Evolutionary conservation across 208 protist species (phyloP).

Genomic region (Leishmania major): DNA sequence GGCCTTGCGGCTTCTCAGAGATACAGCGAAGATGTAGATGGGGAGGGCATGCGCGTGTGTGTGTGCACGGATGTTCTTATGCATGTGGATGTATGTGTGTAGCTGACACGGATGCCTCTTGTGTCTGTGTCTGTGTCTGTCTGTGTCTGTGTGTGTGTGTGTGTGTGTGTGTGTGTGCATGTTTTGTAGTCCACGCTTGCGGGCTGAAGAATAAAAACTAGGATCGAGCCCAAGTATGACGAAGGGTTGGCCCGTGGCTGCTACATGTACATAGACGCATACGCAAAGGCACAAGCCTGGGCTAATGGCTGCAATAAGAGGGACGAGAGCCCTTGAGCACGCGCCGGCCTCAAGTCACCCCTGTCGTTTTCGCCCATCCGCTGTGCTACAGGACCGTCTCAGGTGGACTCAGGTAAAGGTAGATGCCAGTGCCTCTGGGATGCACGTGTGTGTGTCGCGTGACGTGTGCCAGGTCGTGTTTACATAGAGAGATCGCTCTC

Average conservation of each 20-base stretch:
- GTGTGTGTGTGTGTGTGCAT: not conserved
- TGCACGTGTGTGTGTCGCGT: not conserved
- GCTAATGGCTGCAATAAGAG: not conserved
- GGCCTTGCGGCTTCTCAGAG: not conserved
- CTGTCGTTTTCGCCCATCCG: not conserved
- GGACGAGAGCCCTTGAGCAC: not conserved
- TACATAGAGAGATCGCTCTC: not conserved
- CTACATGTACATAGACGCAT: not conserved
- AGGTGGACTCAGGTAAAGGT: not conserved
- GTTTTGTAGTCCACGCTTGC: not conserved
- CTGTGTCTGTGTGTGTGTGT: not conserved
- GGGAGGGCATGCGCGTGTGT: not conserved
- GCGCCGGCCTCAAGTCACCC: not conserved
- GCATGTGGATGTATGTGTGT: not conserved
- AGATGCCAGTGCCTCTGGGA: not conserved
- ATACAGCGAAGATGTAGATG: not conserved
- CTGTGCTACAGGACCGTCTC: not conserved
- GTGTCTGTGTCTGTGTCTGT: not conserved
- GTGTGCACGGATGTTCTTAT: not conserved
- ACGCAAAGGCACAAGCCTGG: not conserved
- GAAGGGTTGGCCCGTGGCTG: not conserved
- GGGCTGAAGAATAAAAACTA: not conserved
- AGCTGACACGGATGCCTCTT: not conserved
- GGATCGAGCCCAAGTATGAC: not conserved
- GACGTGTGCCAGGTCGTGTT: not conserved